phyloP scores from a whole-genome alignment of 208 protist genomes.

The Crithidia thermophila region DNA sequence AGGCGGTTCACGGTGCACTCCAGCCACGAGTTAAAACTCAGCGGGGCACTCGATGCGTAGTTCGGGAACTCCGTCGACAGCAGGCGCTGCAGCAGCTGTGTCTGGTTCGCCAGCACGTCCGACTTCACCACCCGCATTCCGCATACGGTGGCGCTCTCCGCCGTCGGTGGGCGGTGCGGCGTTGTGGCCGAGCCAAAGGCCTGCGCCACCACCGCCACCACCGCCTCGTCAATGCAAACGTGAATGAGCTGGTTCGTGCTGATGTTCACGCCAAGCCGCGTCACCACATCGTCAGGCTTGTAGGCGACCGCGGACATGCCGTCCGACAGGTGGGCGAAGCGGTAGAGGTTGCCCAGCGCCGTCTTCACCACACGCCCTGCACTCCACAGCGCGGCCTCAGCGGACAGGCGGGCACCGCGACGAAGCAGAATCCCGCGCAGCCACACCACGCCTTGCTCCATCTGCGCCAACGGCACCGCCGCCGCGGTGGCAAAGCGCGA shows the following conservation, averaged over 20 bases:
- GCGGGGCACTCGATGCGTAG: slow-evolving; percentile 57
- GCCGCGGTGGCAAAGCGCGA: background rate
- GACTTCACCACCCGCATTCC: slow-evolving; percentile 29
- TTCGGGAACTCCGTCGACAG: slow-evolving; percentile 76
- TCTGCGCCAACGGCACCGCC: slow-evolving; percentile 18
- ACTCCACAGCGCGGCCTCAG: slow-evolving; percentile 35
- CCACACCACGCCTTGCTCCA: slow-evolving; percentile 53
- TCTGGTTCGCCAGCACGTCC: slow-evolving; percentile 44
- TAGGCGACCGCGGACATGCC: slow-evolving; percentile 30
- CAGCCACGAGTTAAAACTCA: slow-evolving; percentile 71
- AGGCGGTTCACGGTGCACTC: slow-evolving; percentile 49
- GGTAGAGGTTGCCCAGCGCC: slow-evolving; percentile 41
- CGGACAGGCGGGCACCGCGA: slow-evolving; percentile 49
- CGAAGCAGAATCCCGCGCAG: slow-evolving; percentile 44
- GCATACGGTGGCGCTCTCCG: slow-evolving; percentile 17
- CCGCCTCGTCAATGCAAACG: slow-evolving; percentile 79
- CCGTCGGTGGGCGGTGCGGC: slow-evolving; percentile 5
- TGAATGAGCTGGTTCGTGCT: slow-evolving; percentile 91
- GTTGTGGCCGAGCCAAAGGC: slow-evolving; percentile 30
- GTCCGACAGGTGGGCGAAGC: slow-evolving; percentile 43
- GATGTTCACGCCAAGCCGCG: slow-evolving; percentile 67
- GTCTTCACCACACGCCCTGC: slow-evolving; percentile 31
- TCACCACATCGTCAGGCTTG: slow-evolving; percentile 32
- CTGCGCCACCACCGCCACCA: slow-evolving; percentile 63
- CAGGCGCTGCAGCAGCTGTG: slow-evolving; percentile 55